Conservation (phyloP, 2,329 filamentous ascomycete species). For the Chaetomiaceae sp. region DNA sequence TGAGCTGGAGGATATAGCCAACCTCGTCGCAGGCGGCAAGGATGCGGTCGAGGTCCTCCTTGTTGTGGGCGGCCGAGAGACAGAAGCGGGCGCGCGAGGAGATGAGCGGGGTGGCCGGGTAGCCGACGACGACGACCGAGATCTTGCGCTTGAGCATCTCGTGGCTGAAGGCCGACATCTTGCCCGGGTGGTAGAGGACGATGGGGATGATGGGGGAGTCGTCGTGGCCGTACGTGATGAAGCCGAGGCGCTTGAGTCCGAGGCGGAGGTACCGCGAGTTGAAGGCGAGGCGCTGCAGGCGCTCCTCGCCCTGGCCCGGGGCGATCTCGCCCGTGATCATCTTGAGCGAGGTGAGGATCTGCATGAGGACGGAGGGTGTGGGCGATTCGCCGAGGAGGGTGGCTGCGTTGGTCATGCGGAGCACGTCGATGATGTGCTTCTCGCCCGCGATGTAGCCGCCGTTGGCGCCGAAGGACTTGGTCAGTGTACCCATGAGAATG, state of each 20-base stretch:
- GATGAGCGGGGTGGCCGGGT: constrained; percentile 92
- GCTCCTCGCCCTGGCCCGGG: constrained; percentile 91
- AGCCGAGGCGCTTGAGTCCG: constrained; percentile 91
- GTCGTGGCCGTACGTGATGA: constrained; percentile 95
- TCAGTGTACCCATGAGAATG: constrained; percentile 96
- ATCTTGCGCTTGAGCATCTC: constrained; percentile 99
- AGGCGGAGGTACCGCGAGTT: constrained; percentile 98
- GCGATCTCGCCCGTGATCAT: constrained; percentile 85
- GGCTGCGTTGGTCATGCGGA: constrained; percentile 78
- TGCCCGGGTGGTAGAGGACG: constrained; percentile 95
- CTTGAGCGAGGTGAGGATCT: constrained; percentile 80
- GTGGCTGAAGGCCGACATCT: constrained; percentile 97
- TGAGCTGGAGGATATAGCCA: constrained; percentile 86
- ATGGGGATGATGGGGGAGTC: constrained; percentile 96
- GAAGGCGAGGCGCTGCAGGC: constrained; percentile 91
- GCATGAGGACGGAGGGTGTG: constrained; percentile 79
- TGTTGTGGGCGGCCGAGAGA: constrained; percentile 92
- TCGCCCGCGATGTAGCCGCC: constrained; percentile 91
- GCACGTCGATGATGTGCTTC: constrained; percentile 87
- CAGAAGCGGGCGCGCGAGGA: constrained; percentile 95
- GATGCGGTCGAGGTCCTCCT: constrained; percentile 91
- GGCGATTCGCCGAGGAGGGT: constrained; percentile 85
- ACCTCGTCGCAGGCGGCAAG: constrained; percentile 88
- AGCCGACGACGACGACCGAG: constrained; percentile 93
- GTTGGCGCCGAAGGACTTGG: constrained; percentile 97